These are phyloP conservation scores for Botrytis hyacinthi DNA, from an alignment of 2,329 filamentous ascomycete species.

Conservation along the genomic window DNA sequence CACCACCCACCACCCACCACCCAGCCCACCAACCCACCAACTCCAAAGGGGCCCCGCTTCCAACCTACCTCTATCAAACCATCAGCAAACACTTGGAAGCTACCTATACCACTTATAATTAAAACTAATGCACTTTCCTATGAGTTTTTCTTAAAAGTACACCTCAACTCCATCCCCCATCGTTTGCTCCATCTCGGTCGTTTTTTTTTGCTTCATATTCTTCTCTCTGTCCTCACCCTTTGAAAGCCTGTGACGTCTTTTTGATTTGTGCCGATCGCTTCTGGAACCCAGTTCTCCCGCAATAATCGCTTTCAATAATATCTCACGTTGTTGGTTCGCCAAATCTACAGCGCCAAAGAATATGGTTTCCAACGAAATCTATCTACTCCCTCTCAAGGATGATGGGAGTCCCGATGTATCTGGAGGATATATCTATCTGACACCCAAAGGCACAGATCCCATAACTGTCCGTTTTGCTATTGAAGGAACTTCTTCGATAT, in stretches of 20 bases:
- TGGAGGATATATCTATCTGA: constrained; percentile 88
- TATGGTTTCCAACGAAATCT: constrained; percentile 70
- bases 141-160: constrained; percentile 1
- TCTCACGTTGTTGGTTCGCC: constrained; percentile 3
- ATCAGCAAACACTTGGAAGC: constrained; percentile 13
- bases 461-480: constrained; percentile 85
- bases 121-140: constrained; percentile 1
- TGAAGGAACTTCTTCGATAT: constrained; percentile 93
- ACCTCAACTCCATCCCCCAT: not conserved
- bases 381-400: constrained; percentile 87
- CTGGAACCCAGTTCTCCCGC: not conserved
- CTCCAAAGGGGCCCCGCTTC: constrained; percentile 18
- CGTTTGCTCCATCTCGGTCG: not conserved
- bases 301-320: not conserved
- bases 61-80: constrained; percentile 18
- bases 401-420: constrained; percentile 87
- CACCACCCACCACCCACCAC: not conserved
- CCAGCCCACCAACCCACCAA: not conserved
- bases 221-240: not conserved
- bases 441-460: constrained; percentile 68
- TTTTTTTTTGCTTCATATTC: not conserved
- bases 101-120: not conserved
- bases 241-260: not conserved
- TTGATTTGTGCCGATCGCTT: not conserved
- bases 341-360: constrained; percentile 55